Evolutionary conservation across 306 rosid genomes (phyloP).

Genomic region (Citrullus mucosospermus): DNA sequence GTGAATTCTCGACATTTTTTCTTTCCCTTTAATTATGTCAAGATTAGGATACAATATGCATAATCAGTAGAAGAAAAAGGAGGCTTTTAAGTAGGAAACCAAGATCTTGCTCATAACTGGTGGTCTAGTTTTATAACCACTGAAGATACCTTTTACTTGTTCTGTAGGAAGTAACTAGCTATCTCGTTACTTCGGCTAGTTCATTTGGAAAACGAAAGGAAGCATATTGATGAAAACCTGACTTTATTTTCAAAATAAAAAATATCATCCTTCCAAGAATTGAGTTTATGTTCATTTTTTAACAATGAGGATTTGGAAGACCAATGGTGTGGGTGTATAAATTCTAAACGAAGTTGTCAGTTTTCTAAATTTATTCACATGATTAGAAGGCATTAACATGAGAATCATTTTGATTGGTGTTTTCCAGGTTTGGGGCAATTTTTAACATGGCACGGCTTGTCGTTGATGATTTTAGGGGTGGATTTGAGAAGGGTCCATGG

Average conservation of each 20-base stretch:
- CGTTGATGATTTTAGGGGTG: slow-evolving; percentile 77
- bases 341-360: background rate
- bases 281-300: background rate
- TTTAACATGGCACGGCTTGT: slow-evolving; percentile 78
- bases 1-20: background rate
- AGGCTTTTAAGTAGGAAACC: too few relatives aligned
- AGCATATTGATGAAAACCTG: background rate
- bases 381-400: background rate
- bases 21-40: background rate
- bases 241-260: background rate
- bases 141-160: background rate
- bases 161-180: background rate
- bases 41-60: background rate
- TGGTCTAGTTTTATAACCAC: background rate
- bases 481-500: slow-evolving; percentile 94
- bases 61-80: background rate
- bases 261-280: background rate
- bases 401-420: background rate
- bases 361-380: background rate
- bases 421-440: slow-evolving; percentile 76
- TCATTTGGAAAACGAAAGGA: background rate
- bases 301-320: background rate
- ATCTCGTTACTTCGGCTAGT: background rate
- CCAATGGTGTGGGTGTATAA: too few relatives aligned
- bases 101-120: background rate